Conservation (phyloP, 2,329 filamentous ascomycete genomes). For the Colletotrichum costaricense region DNA sequence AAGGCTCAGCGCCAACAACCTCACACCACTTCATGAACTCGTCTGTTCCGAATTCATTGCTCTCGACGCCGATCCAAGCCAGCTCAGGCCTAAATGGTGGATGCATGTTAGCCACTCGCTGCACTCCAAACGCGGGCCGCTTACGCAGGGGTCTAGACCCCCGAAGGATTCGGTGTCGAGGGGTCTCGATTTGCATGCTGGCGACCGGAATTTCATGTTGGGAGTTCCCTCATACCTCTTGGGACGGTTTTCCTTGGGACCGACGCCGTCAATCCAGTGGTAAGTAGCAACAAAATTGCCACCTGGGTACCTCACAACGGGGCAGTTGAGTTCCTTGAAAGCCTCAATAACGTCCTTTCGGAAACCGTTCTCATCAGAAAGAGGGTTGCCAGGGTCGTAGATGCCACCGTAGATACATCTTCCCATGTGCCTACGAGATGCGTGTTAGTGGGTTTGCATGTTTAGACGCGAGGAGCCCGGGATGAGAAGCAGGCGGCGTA, state of each 20-base stretch:
- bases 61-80: constrained; percentile 82
- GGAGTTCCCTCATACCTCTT: constrained; percentile 40
- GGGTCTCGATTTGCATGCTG: too few species aligned
- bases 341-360: constrained; percentile 82
- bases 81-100: constrained; percentile 70
- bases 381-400: constrained; percentile 79
- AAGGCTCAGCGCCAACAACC: constrained; percentile 79
- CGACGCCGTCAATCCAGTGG: constrained; percentile 86
- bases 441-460: neutral
- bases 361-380: constrained; percentile 82
- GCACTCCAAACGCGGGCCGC: constrained; percentile 1
- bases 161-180: neutral
- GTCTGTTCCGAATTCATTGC: constrained; percentile 85
- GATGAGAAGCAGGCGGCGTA: neutral
- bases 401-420: constrained; percentile 90
- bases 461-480: neutral
- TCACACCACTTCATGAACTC: constrained; percentile 88
- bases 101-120: constrained; percentile 5
- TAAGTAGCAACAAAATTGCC: constrained; percentile 89
- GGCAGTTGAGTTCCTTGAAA: constrained; percentile 78
- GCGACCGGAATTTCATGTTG: neutral
- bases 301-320: constrained; percentile 83
- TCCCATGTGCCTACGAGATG: constrained; percentile 78
- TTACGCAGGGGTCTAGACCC: neutral
- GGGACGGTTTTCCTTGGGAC: constrained; percentile 77